phyloP scores from a whole-genome alignment of 148 eudicot species.

The Chenopodium suecicum region DNA sequence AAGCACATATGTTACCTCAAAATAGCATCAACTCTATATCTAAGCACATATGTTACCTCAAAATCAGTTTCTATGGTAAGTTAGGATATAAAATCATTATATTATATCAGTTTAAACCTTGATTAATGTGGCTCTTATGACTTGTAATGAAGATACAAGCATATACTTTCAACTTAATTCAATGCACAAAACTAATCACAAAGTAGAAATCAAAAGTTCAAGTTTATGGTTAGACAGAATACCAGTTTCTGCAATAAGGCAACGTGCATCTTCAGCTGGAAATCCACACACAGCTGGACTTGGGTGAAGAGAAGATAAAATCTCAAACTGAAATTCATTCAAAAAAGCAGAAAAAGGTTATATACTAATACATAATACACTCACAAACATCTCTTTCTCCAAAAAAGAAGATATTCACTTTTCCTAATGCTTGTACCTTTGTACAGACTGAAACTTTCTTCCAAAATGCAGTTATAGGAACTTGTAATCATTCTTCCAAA shows the following conservation, averaged over 20 bases:
- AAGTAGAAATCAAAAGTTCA: neutral
- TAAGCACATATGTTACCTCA: neutral
- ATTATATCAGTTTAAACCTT: neutral
- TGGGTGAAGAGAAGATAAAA: conserved; percentile 87
- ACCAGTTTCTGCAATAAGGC: conserved; percentile 89
- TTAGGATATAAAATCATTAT: neutral
- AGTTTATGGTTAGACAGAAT: conserved; percentile 37
- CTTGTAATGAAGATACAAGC: neutral
- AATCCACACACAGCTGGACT: conserved; percentile 98
- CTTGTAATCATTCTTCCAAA: no score
- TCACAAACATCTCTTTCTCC: neutral
- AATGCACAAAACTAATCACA: neutral
- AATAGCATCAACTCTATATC: neutral
- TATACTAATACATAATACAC: neutral
- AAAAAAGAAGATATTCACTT: neutral
- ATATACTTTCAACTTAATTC: neutral
- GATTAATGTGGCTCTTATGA: neutral
- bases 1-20: neutral
- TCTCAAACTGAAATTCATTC: conserved; percentile 57
- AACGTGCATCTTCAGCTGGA: conserved; percentile 82
- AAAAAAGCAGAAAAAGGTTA: neutral
- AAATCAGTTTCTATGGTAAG: neutral
- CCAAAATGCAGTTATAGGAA: no score
- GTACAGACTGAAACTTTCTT: neutral
- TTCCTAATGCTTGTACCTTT: neutral